Conservation (phyloP, 768 basidiomycete species). For the Sporobolomyces phaffii region DNA sequence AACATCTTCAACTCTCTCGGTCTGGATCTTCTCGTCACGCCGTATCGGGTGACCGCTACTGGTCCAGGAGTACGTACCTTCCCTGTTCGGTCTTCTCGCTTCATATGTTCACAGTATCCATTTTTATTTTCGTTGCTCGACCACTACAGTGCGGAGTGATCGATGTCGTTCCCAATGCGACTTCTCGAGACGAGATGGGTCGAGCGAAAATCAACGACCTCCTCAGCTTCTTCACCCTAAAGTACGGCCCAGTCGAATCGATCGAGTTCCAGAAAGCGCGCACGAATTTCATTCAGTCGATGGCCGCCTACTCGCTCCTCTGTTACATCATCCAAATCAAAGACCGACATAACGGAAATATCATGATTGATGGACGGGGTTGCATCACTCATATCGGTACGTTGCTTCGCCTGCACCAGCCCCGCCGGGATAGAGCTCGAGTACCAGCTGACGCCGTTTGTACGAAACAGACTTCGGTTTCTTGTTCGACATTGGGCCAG, state of each 20-base stretch:
- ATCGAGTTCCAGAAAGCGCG: conserved; percentile 85
- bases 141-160: conserved; percentile 90
- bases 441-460: too few relatives aligned
- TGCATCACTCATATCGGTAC: conserved; percentile 92
- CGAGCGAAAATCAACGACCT: conserved; percentile 96
- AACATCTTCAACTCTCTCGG: conserved; percentile 88
- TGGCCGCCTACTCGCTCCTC: conserved; percentile 97
- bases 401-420: conserved; percentile 37
- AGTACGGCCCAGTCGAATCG: conserved; percentile 85
- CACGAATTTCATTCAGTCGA: conserved; percentile 93
- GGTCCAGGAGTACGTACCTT: conserved; percentile 67
- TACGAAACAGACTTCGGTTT: conserved; percentile 77
- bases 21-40: conserved; percentile 81
- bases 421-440: too few relatives aligned
- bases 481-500: conserved; percentile 89
- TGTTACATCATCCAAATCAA: conserved; percentile 99
- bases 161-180: conserved; percentile 95
- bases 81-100: background rate
- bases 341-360: conserved; percentile 97
- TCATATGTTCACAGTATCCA: too few relatives aligned
- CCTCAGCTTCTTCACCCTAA: conserved; percentile 84
- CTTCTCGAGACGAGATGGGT: conserved; percentile 98
- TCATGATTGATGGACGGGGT: conserved; percentile 97
- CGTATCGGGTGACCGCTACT: conserved; percentile 94
- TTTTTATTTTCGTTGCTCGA: too few relatives aligned